phyloP scores from a whole-genome alignment of 768 basidiomycete species.

The Amanita muscaria region DNA sequence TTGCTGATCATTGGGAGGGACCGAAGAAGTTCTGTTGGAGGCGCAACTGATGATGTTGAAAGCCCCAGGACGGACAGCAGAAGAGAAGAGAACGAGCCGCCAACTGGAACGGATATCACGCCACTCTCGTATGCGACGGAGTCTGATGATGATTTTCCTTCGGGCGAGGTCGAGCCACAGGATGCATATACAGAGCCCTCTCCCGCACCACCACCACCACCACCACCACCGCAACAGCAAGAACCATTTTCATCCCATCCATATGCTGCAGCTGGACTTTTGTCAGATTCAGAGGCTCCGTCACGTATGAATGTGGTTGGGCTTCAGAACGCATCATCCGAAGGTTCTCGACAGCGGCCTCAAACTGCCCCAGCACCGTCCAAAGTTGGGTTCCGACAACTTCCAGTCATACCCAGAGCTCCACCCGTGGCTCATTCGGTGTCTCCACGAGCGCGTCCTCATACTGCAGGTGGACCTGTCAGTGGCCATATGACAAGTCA shows the following conservation, averaged over 20 bases:
- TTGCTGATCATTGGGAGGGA: neutral
- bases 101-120: conserved; percentile 1
- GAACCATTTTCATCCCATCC: neutral
- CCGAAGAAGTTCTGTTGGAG: neutral
- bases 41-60: too few relatives aligned
- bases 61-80: neutral
- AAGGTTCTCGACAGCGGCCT: too few relatives aligned
- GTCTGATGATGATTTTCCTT: neutral
- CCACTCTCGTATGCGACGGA: neutral
- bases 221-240: neutral
- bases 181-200: neutral
- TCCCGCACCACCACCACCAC: neutral
- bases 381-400: too few relatives aligned
- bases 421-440: too few relatives aligned
- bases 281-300: neutral
- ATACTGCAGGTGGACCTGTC: too few relatives aligned
- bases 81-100: neutral
- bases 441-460: too few relatives aligned
- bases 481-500: too few relatives aligned
- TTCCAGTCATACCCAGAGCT: too few relatives aligned
- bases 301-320: too few relatives aligned
- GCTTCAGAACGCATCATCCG: too few relatives aligned
- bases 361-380: too few relatives aligned
- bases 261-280: neutral
- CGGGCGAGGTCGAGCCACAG: neutral